Evolutionary conservation across 768 basidiomycete species (phyloP).

Genomic region (Chalciporus chontae): DNA sequence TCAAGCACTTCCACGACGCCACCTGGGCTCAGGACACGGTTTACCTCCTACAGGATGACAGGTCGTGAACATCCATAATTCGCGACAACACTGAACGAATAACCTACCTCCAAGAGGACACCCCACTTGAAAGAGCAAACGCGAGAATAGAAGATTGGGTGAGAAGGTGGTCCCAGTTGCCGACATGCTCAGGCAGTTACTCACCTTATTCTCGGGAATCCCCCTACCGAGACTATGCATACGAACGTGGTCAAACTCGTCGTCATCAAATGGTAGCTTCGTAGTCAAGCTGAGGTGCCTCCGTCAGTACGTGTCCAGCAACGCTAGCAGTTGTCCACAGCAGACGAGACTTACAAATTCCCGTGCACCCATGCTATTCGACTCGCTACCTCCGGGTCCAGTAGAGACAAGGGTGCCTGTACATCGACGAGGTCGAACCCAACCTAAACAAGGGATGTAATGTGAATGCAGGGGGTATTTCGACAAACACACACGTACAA

Average conservation of each 20-base stretch:
- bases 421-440: slow-evolving; percentile 78
- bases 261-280: slow-evolving; percentile 76
- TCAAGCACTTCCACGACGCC: slow-evolving; percentile 71
- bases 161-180: slow-evolving; percentile 1
- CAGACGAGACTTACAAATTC: slow-evolving; percentile 60
- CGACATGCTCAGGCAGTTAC: neutral
- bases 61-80: slow-evolving; percentile 1
- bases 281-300: slow-evolving; percentile 57
- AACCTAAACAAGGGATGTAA: slow-evolving; percentile 41
- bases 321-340: neutral
- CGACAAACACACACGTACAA: slow-evolving; percentile 42
- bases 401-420: slow-evolving; percentile 53
- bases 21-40: slow-evolving; percentile 63
- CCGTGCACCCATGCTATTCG: slow-evolving; percentile 74
- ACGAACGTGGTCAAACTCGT: slow-evolving; percentile 81
- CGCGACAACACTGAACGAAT: neutral
- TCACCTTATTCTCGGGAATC: slow-evolving; percentile 73
- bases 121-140: slow-evolving; percentile 49
- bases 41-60: slow-evolving; percentile 54
- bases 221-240: slow-evolving; percentile 61
- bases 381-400: slow-evolving; percentile 48
- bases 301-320: neutral
- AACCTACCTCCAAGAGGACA: slow-evolving; percentile 55
- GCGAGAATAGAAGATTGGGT: neutral
- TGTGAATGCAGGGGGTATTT: neutral